A percentile compares a stretch with the other conserved stretches of the same genome.
phyloP scores from a whole-genome alignment of 2,329 filamentous ascomycete species.

The Cytospora schulzeri region DNA sequence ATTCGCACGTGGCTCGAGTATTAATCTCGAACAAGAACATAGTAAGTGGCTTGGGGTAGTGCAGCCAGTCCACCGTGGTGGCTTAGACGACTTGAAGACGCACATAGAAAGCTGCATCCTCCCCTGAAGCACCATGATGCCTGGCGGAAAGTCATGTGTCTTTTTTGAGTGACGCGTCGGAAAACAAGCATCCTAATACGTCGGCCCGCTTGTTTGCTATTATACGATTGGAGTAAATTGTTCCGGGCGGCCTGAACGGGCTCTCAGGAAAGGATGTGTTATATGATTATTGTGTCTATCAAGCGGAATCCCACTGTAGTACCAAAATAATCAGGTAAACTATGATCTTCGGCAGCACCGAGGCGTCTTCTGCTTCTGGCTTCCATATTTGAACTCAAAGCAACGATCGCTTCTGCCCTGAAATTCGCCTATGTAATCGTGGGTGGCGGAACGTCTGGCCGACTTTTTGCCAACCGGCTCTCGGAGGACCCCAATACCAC shows the following conservation, averaged over 20 bases:
- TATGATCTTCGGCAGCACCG: background rate
- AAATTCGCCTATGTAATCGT: constrained; percentile 41
- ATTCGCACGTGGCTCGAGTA: background rate
- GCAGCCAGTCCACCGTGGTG: background rate
- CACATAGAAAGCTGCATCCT: background rate
- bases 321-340: too few species aligned
- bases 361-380: background rate
- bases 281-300: background rate
- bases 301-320: too few species aligned
- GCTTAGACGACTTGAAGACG: background rate
- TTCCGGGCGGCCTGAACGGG: background rate
- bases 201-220: background rate
- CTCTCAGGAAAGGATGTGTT: background rate
- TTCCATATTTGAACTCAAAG: background rate
- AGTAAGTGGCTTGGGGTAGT: background rate
- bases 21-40: background rate
- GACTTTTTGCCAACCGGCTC: constrained; percentile 43
- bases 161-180: background rate
- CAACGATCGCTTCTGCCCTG: background rate
- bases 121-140: background rate
- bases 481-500: constrained; percentile 39
- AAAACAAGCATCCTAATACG: background rate
- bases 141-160: background rate
- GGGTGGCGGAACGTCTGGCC: constrained; percentile 47
- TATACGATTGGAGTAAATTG: background rate